Base-by-base conservation (phyloP, 257 asterid species). In the Solanum piurae region DNA sequence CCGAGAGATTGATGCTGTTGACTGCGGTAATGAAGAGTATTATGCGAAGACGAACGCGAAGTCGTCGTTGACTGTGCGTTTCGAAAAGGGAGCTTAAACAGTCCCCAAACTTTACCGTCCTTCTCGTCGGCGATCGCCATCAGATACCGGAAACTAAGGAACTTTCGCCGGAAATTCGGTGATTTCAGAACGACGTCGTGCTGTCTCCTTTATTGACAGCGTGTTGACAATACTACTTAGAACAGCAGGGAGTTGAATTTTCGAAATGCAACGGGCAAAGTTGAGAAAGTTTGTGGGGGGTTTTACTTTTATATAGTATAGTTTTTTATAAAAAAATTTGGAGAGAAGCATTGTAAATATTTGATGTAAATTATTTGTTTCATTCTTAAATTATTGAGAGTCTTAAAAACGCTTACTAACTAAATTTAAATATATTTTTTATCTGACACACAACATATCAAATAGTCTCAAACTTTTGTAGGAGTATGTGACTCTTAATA, bases 41-140 rank as follows among this genome's bases (percentile, higher is more conserved):
- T 68, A 60, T 64, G 87, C 46, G 80, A 80, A 55, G n/a, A 27
- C 18, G 46, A 42, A 12, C 72, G 71, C n/a, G 72, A 46, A 60
- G 79, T 33, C 33, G 69, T 52, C 88, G 93, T 60, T 91, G 93
- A 87, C 93, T 93, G 89, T 90, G 92, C 79, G 88, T 89, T 95
- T 5, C 96, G 95, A 86, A 96, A 95, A 33, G 98, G 98, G 60
- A 95, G 94, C 93, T 94, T 95, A 86, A 96, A 94, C 16, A 95
- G 88, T 18, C 94, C 96, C 98, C 98, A 96, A 0, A 94, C 95
- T 87, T 91, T 94, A 12, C 96, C 95, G 62, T 94, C 97, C 88
- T 92, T 95, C 29, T 94, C 93, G 27, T 93, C 95, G 89, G 91
- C 93, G 91, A 94, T 93, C 44, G 93, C 96, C 99, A 96, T 96